phyloP scores from a whole-genome alignment of 805 yeast species.

The Pichia paraexigua region DNA sequence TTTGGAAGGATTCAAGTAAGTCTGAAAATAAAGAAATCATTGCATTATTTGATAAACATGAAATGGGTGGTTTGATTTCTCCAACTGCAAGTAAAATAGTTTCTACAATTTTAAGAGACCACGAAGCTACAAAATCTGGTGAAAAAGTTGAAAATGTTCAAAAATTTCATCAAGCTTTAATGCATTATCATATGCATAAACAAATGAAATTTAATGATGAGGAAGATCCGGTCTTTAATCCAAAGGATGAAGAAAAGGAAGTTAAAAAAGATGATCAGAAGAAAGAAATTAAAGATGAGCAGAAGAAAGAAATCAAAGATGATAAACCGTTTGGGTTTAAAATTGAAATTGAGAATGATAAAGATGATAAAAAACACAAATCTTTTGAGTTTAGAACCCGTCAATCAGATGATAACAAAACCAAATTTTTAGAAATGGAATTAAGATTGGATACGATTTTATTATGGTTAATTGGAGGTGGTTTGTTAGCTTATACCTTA shows the following conservation, averaged over 20 bases:
- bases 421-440: constrained; percentile 14
- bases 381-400: constrained; percentile 7
- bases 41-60: constrained; percentile 20
- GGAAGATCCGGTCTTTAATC: constrained; percentile 19
- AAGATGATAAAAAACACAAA: constrained; percentile 2
- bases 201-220: constrained; percentile 19
- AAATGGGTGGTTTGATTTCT: constrained; percentile 27
- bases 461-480: constrained; percentile 17
- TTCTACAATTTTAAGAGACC: constrained; percentile 21
- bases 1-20: constrained; percentile 21
- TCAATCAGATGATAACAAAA: constrained; percentile 9
- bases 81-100: constrained; percentile 24
- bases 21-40: constrained; percentile 14
- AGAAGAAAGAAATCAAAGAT: not conserved
- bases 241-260: constrained; percentile 11
- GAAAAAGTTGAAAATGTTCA: constrained; percentile 26
- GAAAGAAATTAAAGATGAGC: not conserved
- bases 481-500: constrained; percentile 15
- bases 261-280: not conserved
- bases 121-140: constrained; percentile 19
- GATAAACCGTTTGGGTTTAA: constrained; percentile 8
- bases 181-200: constrained; percentile 25
- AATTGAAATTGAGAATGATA: constrained; percentile 3
- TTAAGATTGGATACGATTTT: constrained; percentile 16
- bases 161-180: constrained; percentile 23